Evolutionary conservation across 2,329 filamentous ascomycete species (phyloP), one percentile per base, ranked within the genome.

Genomic region (Orbilia brochopaga): DNA sequence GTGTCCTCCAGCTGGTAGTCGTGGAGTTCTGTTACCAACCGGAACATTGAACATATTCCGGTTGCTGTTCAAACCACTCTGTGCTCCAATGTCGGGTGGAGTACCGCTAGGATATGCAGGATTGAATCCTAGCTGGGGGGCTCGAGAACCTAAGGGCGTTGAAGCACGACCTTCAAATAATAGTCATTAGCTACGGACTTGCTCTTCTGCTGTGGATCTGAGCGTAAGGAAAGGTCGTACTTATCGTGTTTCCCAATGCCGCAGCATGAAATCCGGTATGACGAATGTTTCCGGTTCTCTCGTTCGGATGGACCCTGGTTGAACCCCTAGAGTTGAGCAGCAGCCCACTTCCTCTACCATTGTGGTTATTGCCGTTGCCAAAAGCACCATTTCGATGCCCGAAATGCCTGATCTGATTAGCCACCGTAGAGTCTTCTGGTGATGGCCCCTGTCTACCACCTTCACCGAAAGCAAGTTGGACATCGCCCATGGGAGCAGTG

Each of bases 331-430:
- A 50, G 7, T 50, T 50, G 32, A 50, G 67, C 21, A 54, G 23
- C 32, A 50, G 48, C 2, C 19, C 30, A 30, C 55, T n/a, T 46
- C 60, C 19, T 51, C 66, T 51, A 3, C 67, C 55, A 30, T 24
- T 24, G 2, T 65, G 60, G 24, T 60, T 65, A 53, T 72, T 60
- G 15, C 67, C 55, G 23, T 72, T 60, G 30, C 67, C 64, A 13
- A 61, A 32, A 35, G 60, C 60, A 1, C 67, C 60, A 6, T 64
- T 59, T 35, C 55, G 54, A 23, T 59, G 44, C 24, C 56, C 67
- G 2, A 48, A 44, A 37, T 51, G 61, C 17, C 60, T 27, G 11
- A 21, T 27, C 21, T 40, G 46, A 35, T 51, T 60, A 13, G 60
- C 48, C 23, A 72, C 52, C 10, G 60, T 72, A 13, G 64, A 48